Conservation (phyloP, 2,329 filamentous ascomycete genomes). For the Stemphylium lycopersici region DNA sequence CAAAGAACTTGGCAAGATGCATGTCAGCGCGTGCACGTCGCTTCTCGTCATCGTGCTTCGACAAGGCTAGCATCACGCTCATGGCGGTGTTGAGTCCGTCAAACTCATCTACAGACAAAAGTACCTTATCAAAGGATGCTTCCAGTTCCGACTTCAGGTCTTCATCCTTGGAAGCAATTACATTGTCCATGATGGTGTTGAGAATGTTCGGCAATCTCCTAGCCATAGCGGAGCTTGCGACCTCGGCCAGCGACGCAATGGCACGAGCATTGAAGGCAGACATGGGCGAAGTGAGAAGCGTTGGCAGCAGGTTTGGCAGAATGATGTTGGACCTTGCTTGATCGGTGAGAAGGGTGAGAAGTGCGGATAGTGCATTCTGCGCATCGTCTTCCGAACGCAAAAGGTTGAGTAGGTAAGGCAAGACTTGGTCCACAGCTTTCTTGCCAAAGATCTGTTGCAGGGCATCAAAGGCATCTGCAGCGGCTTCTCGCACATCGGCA, state of each 20-base stretch:
- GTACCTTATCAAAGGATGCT: constrained; percentile 82
- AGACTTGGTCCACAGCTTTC: constrained; percentile 90
- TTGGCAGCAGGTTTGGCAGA: constrained; percentile 92
- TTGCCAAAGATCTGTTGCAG: constrained; percentile 94
- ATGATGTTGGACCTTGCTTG: constrained; percentile 95
- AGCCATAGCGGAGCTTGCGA: constrained; percentile 90
- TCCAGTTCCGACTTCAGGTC: constrained; percentile 75
- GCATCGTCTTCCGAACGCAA: constrained; percentile 84
- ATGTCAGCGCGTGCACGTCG: constrained; percentile 78
- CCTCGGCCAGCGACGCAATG: constrained; percentile 88
- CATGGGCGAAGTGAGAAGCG: constrained; percentile 86
- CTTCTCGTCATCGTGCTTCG: constrained; percentile 91
- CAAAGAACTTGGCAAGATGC: constrained; percentile 87
- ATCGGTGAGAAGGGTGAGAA: constrained; percentile 93
- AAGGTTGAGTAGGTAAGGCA: constrained; percentile 90
- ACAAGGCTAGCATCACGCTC: constrained; percentile 85
- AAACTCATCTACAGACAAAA: constrained; percentile 92
- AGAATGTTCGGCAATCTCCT: constrained; percentile 86
- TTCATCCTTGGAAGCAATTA: constrained; percentile 79
- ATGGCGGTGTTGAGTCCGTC: constrained; percentile 95
- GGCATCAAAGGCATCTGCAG: constrained; percentile 95
- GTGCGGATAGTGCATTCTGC: constrained; percentile 88
- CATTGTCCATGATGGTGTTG: constrained; percentile 92
- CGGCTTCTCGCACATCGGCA: constrained; percentile 88
- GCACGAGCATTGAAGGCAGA: constrained; percentile 94